These are phyloP conservation scores for Nadsonia commutata DNA, from an alignment of 1,139 yeast species.

Conservation along the genomic window DNA sequence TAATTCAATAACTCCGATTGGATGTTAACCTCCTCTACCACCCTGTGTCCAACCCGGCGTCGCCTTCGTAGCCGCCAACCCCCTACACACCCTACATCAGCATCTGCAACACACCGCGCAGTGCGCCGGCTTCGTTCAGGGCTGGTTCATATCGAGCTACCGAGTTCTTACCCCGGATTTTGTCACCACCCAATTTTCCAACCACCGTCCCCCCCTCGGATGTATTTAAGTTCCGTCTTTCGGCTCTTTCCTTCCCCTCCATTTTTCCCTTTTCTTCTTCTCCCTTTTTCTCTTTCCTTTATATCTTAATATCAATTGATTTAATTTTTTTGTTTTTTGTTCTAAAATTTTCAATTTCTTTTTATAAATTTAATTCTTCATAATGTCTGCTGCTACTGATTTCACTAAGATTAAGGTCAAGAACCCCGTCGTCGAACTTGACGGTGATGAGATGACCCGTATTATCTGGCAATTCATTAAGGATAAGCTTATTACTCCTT, in stretches of 20 bases:
- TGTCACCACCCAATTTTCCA: background rate
- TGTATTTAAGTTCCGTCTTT: background rate
- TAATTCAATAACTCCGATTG: no score
- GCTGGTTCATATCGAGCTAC: no score
- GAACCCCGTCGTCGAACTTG: slow-evolving; percentile 71
- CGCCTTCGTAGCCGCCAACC: no score
- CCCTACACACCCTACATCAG: no score
- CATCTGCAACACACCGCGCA: no score
- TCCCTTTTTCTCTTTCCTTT: background rate
- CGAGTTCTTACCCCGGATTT: no score
- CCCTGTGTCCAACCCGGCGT: no score
- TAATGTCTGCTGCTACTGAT: slow-evolving; percentile 10
- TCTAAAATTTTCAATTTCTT: background rate
- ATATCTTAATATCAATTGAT: no score
- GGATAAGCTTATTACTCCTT: slow-evolving; percentile 50
- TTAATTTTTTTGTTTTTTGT: background rate
- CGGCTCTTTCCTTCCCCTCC: background rate
- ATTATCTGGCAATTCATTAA: slow-evolving; percentile 78
- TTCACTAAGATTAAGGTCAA: slow-evolving; percentile 38
- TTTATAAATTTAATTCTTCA: background rate
- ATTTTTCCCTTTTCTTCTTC: background rate
- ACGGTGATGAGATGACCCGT: slow-evolving; percentile 86
- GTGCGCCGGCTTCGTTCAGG: no score
- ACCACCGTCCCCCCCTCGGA: background rate
- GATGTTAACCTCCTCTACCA: no score